Evolutionary conservation across 345 rosid species (phyloP), one percentile per base, ranked within the genome.

Genomic region (Sisymbrium irio): DNA sequence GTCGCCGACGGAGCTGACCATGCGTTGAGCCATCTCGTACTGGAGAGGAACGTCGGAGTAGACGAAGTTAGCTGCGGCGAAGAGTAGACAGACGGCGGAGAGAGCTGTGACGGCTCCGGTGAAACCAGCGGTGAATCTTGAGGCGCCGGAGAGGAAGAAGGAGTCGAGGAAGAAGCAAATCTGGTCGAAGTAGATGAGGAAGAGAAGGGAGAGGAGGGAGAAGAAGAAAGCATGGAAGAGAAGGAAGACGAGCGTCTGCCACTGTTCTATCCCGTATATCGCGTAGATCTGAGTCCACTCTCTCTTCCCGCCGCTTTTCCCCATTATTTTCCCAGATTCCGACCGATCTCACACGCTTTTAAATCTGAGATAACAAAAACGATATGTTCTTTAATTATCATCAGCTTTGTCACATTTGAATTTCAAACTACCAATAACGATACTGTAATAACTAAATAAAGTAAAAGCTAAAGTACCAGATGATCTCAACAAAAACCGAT

Each of bases 281-380:
- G 87, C 86, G 80, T 92, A 95, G 93, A 95, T 92, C 97, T 95
- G 99, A 59, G 92, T 75, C 97, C 97, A 92, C 25, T 95, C 97
- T 67, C 85, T 79, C 66, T 79, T 58, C 30, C 69, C 59, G 56
- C 71, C 53, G 69, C 56, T 42, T 76, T 84, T 84, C 2, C 82
- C 87, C 86, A 85, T 83, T 39, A 3, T 2, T 50, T 33, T 54
- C 45, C 44, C 53, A 46, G 65, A 69, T 61, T 22, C 25, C 25
- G 25, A 22, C n/a, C n/a, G n/a, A n/a, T n/a, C n/a, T 22, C 25
- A 22, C 25, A 22, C 25, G 40, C 9, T 39, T n/a, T n/a, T 1
- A 56, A 58, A 58, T 74, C 65, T 65, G 50, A 18, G 28, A 0
- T 6, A 46, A 30, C 28, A 27, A 27, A 30, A 30, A 30, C 33